phyloP scores from a whole-genome alignment of 208 protist genomes.

The Trypanosoma cruzi region DNA sequence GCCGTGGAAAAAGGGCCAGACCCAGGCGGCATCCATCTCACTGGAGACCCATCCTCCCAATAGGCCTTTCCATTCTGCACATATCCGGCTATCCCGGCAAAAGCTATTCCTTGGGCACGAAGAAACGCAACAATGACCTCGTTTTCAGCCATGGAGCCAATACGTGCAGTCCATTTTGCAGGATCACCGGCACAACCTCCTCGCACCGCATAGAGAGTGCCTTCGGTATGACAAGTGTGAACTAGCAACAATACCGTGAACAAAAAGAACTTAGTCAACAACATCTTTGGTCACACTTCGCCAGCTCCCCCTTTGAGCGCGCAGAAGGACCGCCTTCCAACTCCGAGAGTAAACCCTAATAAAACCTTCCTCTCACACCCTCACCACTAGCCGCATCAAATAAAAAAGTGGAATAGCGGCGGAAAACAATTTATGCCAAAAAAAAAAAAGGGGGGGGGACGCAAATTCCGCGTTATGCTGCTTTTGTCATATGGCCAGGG shows the following conservation, averaged over 20 bases:
- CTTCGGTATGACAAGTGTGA: conserved; percentile 2
- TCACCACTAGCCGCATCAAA: not conserved
- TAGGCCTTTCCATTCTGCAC: conserved; percentile 28
- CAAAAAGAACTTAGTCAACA: conserved; percentile 2
- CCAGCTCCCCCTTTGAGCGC: not conserved
- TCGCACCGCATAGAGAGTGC: conserved; percentile 16
- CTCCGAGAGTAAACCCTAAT: not conserved
- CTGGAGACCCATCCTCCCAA: conserved; percentile 39
- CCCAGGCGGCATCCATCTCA: conserved; percentile 33
- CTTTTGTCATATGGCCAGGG: not conserved
- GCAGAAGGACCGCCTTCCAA: not conserved
- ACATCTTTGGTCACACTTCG: not conserved
- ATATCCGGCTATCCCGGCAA: conserved; percentile 42
- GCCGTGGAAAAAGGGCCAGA: conserved; percentile 20
- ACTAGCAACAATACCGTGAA: conserved; percentile 9
- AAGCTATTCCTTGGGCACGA: conserved; percentile 14
- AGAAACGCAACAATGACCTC: conserved; percentile 39
- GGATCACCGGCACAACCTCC: conserved; percentile 23
- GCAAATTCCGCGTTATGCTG: not conserved
- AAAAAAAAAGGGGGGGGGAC: not conserved
- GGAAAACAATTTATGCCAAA: not conserved
- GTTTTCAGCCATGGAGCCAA: conserved; percentile 39
- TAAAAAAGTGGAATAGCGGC: not conserved
- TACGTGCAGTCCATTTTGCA: conserved; percentile 12
- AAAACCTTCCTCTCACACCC: not conserved